Conservation (phyloP, 202 grass and related monocot species). For the Schoenoplectus tabernaemontani region DNA sequence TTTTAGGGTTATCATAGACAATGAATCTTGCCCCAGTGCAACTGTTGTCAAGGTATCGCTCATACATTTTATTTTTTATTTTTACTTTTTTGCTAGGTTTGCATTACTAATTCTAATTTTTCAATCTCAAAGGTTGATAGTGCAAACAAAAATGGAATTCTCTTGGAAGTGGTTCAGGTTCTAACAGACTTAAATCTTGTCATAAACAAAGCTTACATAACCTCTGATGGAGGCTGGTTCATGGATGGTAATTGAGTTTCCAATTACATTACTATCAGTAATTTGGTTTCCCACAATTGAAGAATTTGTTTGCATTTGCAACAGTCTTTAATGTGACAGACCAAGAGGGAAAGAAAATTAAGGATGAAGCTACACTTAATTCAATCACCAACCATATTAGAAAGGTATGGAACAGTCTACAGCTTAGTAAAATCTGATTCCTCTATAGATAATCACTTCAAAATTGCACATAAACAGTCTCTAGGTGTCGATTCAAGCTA, state of each 20-base stretch:
- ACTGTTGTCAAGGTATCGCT: conserved; percentile 59
- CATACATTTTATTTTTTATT: not conserved
- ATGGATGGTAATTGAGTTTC: conserved; percentile 99
- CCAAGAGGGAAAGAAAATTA: conserved; percentile 57
- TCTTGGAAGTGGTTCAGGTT: conserved; percentile 73
- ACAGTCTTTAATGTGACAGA: conserved; percentile 77
- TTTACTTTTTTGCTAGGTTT: not conserved
- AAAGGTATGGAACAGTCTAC: conserved; percentile 32
- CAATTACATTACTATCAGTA: too few relatives aligned
- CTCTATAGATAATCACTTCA: not conserved
- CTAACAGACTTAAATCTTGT: conserved; percentile 73
- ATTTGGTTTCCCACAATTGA: too few relatives aligned
- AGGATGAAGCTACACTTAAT: conserved; percentile 24
- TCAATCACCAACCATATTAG: conserved; percentile 45
- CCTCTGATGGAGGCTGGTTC: conserved; percentile 75
- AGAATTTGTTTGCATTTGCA: conserved; percentile 22
- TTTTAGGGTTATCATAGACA: conserved; percentile 60
- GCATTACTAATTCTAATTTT: not conserved
- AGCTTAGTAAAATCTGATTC: conserved; percentile 6
- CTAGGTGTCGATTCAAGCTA: conserved; percentile 56
- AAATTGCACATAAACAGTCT: conserved; percentile 33
- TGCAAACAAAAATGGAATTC: conserved; percentile 63
- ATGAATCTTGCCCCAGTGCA: conserved; percentile 36
- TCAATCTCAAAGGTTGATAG: conserved; percentile 47
- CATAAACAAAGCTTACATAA: conserved; percentile 83